Base-by-base conservation (phyloP, 805 yeast genomes). In the Wickerhamomyces canadensis region DNA sequence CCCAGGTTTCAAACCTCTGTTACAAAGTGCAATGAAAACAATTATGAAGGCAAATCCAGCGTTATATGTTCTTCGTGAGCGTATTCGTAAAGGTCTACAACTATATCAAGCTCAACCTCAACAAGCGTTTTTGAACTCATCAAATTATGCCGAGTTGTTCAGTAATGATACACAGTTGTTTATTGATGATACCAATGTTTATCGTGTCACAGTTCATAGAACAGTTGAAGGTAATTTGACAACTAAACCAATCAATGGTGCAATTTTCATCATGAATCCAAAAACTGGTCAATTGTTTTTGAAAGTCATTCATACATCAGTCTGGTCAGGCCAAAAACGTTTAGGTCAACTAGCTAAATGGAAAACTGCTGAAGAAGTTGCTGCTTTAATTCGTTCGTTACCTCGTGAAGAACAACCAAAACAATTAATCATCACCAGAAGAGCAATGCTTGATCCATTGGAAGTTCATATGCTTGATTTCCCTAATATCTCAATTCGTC, bases 311-410 rank as follows among this genome's bases (percentile, higher is more conserved):
- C 98, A 91, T 53, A 86, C 95, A 0, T 84, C 95, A 6, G 95
- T 87, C 2, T 93, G 96, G 94, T 82, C 95, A 4, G 99, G 99
- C 15, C 98, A 93, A 59, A 89, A 87, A 53, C 81, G 97, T 51
- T 70, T 91, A 42, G 82, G 93, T 21, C 97, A 93, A 55, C 64
- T 93, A 46, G 89, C 98, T 2, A 93, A 93, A 57, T 93, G 98
- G 98, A 93, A 91, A 58, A 80, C 98, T 2, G 98, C 98, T 0
- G 99, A 93, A 61, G 98, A 91, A 60, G 95, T 87, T 17, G 91
- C 96, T 13, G 95, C 95, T 0, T 65, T 93, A 45, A 74, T 93
- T 15, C 71, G 96, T 30, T 85, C 97, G 0, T 63, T 93, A 37
- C 97, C 97, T 1, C 71, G 78, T 37, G 97, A 91, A 52, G 96